A percentile compares a stretch with the other conserved stretches of the same genome.
These are phyloP conservation scores for Hymenoscyphus fructigenus DNA, from an alignment of 2,329 filamentous ascomycete species.

Conservation along the genomic window DNA sequence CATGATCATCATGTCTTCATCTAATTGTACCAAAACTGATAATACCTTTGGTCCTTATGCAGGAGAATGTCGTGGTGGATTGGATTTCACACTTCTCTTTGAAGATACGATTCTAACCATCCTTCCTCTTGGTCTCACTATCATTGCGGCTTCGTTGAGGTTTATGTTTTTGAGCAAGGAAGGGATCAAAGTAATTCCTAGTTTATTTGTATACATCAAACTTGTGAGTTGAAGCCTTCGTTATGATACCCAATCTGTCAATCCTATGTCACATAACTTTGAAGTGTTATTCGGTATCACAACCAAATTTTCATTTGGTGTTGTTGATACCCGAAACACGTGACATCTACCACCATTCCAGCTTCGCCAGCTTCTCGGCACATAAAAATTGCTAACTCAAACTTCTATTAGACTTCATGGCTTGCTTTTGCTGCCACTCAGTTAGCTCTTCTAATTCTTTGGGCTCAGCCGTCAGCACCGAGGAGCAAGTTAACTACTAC, in stretches of 20 bases:
- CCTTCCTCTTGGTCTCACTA: constrained; percentile 6
- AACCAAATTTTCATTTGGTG: neutral
- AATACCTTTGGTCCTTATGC: constrained; percentile 11
- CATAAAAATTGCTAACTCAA: neutral
- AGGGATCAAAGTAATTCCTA: constrained; percentile 2
- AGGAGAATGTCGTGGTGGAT: constrained; percentile 12
- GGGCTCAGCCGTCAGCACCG: constrained; percentile 1
- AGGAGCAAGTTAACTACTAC: constrained; percentile 25
- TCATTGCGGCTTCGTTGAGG: constrained; percentile 5
- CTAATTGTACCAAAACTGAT: constrained; percentile 5
- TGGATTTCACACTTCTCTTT: constrained; percentile 22
- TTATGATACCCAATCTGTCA: neutral
- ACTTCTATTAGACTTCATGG: neutral
- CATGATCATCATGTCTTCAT: neutral
- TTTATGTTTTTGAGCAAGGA: constrained; percentile 5
- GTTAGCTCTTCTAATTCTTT: constrained; percentile 2
- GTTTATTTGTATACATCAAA: neutral
- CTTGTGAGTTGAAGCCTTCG: neutral
- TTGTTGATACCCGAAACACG: neutral
- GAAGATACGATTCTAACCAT: constrained; percentile 17
- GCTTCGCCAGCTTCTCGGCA: neutral
- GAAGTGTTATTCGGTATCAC: neutral
- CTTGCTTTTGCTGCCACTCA: neutral
- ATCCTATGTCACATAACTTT: neutral
- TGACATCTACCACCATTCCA: neutral